Conservation (phyloP, 2,329 filamentous ascomycete species). For the Sclerotinia sclerotiorum region DNA sequence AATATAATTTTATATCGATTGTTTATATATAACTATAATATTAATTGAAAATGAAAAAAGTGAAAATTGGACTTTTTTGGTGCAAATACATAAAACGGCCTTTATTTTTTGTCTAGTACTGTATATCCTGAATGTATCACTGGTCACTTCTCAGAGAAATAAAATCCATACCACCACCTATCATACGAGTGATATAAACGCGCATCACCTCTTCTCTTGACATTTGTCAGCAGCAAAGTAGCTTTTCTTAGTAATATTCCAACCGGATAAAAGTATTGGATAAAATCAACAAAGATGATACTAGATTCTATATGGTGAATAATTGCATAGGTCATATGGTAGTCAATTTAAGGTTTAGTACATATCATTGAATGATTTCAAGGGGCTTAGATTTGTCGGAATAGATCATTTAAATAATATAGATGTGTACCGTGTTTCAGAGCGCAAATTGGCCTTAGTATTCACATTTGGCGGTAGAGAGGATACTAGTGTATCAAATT, state of each 20-base stretch:
- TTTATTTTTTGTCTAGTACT: too few relatives aligned
- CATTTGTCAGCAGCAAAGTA: not conserved
- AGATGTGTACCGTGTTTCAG: too few relatives aligned
- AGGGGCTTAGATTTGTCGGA: not conserved
- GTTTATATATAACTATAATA: too few relatives aligned
- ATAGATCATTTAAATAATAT: not conserved
- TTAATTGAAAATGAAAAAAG: too few relatives aligned
- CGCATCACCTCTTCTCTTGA: not conserved
- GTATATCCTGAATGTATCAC: not conserved
- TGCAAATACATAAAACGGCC: too few relatives aligned
- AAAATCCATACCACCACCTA: too few relatives aligned
- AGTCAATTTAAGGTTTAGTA: not conserved
- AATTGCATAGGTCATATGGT: not conserved
- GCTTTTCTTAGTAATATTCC: not conserved
- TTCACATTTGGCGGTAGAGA: too few relatives aligned
- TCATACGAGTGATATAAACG: not conserved
- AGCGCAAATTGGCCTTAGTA: not conserved
- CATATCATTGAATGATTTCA: too few relatives aligned
- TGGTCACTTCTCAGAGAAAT: not conserved
- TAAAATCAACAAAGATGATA: not conserved
- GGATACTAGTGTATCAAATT: not conserved
- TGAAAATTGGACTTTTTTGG: too few relatives aligned
- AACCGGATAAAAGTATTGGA: not conserved
- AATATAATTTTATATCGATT: too few relatives aligned
- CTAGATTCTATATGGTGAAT: not conserved